A percentile compares a stretch with the other conserved stretches of the same genome.
These are phyloP conservation scores for Citrullus amarus DNA, from an alignment of 306 rosid species.

Conservation along the genomic window DNA sequence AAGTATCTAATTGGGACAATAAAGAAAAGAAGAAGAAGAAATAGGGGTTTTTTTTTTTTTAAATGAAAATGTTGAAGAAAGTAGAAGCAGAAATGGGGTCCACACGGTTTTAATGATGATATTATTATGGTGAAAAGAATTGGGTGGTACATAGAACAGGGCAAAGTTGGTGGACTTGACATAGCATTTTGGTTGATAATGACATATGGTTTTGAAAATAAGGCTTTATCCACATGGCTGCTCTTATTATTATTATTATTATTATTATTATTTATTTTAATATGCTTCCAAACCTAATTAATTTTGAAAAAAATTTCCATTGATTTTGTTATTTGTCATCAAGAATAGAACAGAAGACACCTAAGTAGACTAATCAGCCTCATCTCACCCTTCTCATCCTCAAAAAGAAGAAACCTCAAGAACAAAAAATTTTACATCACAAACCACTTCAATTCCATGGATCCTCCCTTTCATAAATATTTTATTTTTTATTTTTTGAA, in stretches of 20 bases:
- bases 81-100: not conserved
- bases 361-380: no score
- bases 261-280: not conserved
- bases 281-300: not conserved
- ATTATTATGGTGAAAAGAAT: not conserved
- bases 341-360: no score
- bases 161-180: not conserved
- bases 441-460: no score
- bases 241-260: not conserved
- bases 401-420: no score
- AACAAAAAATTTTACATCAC: no score
- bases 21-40: no score
- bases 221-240: not conserved
- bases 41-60: no score
- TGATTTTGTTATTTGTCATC: no score
- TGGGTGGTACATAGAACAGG: not conserved
- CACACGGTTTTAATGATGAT: constrained; percentile 5
- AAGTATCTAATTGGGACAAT: not conserved
- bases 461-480: no score
- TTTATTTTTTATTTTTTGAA: no score
- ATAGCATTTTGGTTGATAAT: not conserved
- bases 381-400: no score
- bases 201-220: not conserved
- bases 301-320: not conserved
- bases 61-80: not conserved